A percentile compares a stretch with the other conserved stretches of the same genome.
Conservation (phyloP, 805 yeast genomes). For the Candida tallmaniae region DNA sequence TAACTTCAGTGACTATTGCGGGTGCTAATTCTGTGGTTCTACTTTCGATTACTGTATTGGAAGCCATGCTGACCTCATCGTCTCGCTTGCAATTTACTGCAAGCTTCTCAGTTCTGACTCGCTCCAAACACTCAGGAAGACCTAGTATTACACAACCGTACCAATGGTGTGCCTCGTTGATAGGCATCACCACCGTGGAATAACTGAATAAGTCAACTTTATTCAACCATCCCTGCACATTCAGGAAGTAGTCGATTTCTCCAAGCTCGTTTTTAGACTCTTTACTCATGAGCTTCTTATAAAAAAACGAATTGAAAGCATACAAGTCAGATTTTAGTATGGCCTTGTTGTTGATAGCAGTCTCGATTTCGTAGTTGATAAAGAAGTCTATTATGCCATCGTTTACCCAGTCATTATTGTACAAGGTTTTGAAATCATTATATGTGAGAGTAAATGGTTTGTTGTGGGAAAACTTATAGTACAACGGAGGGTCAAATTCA, state of each 20-base stretch:
- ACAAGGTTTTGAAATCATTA: conserved; percentile 74
- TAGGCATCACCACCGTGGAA: conserved; percentile 69
- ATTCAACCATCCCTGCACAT: conserved; percentile 74
- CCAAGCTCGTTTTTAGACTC: not conserved
- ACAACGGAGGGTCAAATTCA: conserved; percentile 43
- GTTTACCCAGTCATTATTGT: conserved; percentile 82
- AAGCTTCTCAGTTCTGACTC: not conserved
- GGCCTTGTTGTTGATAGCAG: conserved; percentile 18
- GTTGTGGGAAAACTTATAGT: conserved; percentile 50
- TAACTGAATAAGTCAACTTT: conserved; percentile 56
- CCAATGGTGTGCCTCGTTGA: conserved; percentile 85
- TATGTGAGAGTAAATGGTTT: conserved; percentile 54
- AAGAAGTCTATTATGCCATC: conserved; percentile 87
- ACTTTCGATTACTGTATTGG: not conserved
- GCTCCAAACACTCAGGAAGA: conserved; percentile 30
- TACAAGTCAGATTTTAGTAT: conserved; percentile 38
- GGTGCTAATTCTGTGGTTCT: too few relatives aligned
- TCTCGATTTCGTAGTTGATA: conserved; percentile 51
- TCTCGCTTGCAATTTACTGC: too few relatives aligned
- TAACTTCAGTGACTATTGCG: not conserved
- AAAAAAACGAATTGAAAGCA: conserved; percentile 82
- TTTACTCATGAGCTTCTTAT: conserved; percentile 50
- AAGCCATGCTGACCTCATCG: not conserved
- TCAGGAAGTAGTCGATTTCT: conserved; percentile 44
- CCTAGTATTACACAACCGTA: conserved; percentile 70